Conservation (phyloP, 306 rosid species). For the Dalbergia cochinchinensis region DNA sequence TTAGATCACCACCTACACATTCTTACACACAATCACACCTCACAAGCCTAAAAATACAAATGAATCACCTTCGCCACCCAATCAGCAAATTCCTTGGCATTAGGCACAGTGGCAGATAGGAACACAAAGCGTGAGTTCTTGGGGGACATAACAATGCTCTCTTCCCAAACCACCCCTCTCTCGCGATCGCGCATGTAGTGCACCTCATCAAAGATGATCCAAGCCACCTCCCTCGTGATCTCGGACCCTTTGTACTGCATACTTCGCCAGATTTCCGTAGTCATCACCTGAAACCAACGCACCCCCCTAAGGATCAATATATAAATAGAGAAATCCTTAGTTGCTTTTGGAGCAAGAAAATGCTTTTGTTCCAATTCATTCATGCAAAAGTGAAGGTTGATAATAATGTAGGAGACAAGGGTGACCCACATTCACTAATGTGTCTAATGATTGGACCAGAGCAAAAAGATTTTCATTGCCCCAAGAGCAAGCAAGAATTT, state of each 20-base stretch:
- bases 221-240: conserved; percentile 88
- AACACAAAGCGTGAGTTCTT: conserved; percentile 90
- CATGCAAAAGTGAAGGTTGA: too few species aligned
- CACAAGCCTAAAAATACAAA: background rate
- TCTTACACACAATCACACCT: background rate
- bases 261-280: conserved; percentile 96
- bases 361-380: too few species aligned
- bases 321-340: too few species aligned
- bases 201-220: conserved; percentile 95
- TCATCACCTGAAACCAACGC: conserved; percentile 75
- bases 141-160: conserved; percentile 97
- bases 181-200: conserved; percentile 98
- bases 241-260: conserved; percentile 99
- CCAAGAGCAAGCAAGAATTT: too few species aligned
- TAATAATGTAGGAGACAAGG: too few species aligned
- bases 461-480: too few species aligned
- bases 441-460: too few species aligned
- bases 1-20: conserved; percentile 34
- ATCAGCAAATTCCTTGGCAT: conserved; percentile 93
- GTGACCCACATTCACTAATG: too few species aligned
- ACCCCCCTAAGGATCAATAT: background rate
- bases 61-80: conserved; percentile 90
- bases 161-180: conserved; percentile 99
- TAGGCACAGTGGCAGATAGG: conserved; percentile 96
- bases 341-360: too few species aligned